Percentiles rank a stretch among this genome's conserved stretches.
These are phyloP conservation scores for Clarireedia homoeocarpa DNA, from an alignment of 2,329 filamentous ascomycete genomes.

Conservation along the genomic window DNA sequence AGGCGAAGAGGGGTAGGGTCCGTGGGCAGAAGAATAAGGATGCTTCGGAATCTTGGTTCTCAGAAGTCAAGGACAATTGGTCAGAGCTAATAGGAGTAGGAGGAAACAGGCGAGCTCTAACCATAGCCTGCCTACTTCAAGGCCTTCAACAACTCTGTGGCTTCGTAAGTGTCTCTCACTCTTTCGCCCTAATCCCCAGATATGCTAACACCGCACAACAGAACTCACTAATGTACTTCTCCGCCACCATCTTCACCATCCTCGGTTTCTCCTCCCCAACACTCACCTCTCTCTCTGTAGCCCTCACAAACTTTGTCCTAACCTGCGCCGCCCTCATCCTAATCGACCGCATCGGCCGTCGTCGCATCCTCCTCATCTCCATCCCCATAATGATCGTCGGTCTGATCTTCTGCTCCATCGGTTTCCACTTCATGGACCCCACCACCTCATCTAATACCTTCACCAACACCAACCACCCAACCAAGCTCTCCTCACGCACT, in stretches of 20 bases:
- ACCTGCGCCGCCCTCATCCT: constrained; percentile 66
- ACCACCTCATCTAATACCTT: constrained; percentile 16
- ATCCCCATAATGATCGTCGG: constrained; percentile 77
- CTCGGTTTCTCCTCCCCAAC: constrained; percentile 74
- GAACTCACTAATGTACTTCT: constrained; percentile 92
- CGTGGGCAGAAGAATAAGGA: constrained; percentile 18
- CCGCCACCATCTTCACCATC: constrained; percentile 70
- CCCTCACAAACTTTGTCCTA: constrained; percentile 75
- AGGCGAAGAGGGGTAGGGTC: constrained; percentile 33
- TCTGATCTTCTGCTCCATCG: constrained; percentile 60
- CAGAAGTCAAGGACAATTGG: constrained; percentile 35
- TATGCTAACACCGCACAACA: constrained; percentile 25
- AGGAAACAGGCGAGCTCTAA: constrained; percentile 66
- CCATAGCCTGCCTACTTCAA: constrained; percentile 80
- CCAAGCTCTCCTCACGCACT: constrained; percentile 20
- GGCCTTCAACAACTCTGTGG: constrained; percentile 83
- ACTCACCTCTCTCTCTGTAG: constrained; percentile 71
- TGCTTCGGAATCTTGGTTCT: constrained; percentile 17
- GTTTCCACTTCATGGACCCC: constrained; percentile 54
- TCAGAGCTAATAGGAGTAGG: constrained; percentile 46
- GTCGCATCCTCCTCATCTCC: constrained; percentile 72
- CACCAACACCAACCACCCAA: constrained; percentile 15
- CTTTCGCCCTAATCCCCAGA: neutral
- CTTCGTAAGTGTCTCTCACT: constrained; percentile 47
- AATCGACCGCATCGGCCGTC: constrained; percentile 72